Conservation (phyloP, 2,329 filamentous ascomycete species). For the Diaporthe batatas region DNA sequence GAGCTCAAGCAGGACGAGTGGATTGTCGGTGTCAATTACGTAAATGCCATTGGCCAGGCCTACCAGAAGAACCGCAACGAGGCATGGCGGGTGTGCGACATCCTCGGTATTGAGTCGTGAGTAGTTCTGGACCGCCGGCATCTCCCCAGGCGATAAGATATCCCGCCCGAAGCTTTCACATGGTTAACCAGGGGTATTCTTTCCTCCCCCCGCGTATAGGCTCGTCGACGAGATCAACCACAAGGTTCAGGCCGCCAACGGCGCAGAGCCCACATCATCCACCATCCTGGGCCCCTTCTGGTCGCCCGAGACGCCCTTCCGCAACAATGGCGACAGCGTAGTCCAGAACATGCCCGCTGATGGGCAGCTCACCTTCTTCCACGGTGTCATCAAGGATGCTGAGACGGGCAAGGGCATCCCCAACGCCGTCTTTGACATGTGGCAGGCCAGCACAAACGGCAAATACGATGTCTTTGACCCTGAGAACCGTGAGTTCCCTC, state of each 20-base stretch:
- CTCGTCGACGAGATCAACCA: constrained; percentile 75
- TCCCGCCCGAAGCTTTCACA: not conserved
- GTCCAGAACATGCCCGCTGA: constrained; percentile 55
- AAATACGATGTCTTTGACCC: constrained; percentile 74
- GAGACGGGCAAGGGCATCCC: constrained; percentile 46
- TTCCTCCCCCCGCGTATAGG: constrained; percentile 17
- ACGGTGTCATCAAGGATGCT: constrained; percentile 55
- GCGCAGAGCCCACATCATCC: constrained; percentile 66
- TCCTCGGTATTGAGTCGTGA: constrained; percentile 70
- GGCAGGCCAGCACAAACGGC: constrained; percentile 72
- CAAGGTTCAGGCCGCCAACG: constrained; percentile 58
- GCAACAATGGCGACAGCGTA: constrained; percentile 68
- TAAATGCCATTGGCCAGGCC: constrained; percentile 73
- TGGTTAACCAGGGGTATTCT: not conserved
- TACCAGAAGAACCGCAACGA: constrained; percentile 71
- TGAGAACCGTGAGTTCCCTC: constrained; percentile 63
- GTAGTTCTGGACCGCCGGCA: constrained; percentile 38
- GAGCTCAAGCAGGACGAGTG: constrained; percentile 74
- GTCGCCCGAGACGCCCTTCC: constrained; percentile 70
- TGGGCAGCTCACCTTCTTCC: constrained; percentile 65
- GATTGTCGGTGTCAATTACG: constrained; percentile 67
- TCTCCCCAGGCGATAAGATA: not conserved
- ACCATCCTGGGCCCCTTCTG: constrained; percentile 79
- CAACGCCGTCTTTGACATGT: constrained; percentile 69
- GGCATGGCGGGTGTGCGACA: constrained; percentile 72